Percentiles rank a stretch among this genome's conserved stretches.
phyloP scores from a whole-genome alignment of 2,329 filamentous ascomycete genomes.

The Microdochium trichocladiopsis region DNA sequence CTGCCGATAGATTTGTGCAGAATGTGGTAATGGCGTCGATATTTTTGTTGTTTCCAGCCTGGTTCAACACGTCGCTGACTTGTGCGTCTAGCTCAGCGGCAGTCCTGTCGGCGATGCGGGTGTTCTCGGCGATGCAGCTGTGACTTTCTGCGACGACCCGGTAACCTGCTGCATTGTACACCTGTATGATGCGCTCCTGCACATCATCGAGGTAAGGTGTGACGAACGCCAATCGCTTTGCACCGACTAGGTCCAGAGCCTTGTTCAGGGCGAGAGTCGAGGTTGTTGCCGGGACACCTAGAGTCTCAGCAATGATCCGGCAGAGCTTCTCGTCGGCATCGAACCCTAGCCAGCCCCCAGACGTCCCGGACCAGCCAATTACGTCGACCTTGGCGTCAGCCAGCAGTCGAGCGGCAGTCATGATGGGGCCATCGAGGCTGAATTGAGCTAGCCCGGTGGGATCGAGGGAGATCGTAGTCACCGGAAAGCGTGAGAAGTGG shows the following conservation, averaged over 20 bases:
- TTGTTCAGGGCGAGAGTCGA: constrained; percentile 31
- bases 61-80: constrained; percentile 17
- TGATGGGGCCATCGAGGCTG: constrained; percentile 13
- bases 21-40: constrained; percentile 28
- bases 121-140: constrained; percentile 26
- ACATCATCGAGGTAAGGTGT: constrained; percentile 34
- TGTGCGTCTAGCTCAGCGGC: constrained; percentile 13
- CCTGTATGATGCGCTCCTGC: constrained; percentile 25
- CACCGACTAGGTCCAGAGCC: constrained; percentile 16
- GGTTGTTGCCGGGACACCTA: constrained; percentile 29
- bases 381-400: constrained; percentile 27
- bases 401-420: constrained; percentile 24
- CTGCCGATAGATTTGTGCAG: constrained; percentile 34
- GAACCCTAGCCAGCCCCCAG: constrained; percentile 30
- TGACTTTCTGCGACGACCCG: constrained; percentile 23
- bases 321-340: constrained; percentile 30
- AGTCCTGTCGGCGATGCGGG: constrained; percentile 24
- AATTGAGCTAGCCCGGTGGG: constrained; percentile 23
- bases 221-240: constrained; percentile 25
- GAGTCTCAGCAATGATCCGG: constrained; percentile 23
- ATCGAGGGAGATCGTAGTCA: constrained; percentile 28
- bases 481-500: constrained; percentile 34
- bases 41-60: constrained; percentile 11
- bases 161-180: constrained; percentile 23
- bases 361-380: constrained; percentile 30